Evolutionary conservation across 192 early-diverging fungal genomes (phyloP).

Genomic region (Powellomyces hirtus): DNA sequence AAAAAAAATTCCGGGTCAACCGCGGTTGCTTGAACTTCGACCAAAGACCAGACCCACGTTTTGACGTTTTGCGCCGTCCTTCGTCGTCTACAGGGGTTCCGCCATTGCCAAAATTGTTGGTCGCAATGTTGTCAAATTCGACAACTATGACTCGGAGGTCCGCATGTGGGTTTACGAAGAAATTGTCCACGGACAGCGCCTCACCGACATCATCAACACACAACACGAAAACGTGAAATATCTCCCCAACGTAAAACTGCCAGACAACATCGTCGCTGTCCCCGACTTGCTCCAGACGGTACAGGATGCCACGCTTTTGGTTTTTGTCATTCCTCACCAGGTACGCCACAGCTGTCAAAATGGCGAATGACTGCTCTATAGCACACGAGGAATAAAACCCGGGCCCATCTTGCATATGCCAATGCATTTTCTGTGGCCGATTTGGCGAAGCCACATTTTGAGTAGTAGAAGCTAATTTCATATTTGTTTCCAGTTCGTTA

Average conservation of each 20-base stretch:
- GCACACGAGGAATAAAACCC: no score
- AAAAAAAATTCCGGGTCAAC: neutral
- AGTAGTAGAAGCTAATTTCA: neutral
- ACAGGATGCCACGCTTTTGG: constrained; percentile 80
- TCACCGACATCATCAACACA: constrained; percentile 94
- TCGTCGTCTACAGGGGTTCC: constrained; percentile 70
- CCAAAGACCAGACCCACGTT: neutral
- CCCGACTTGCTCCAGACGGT: constrained; percentile 78
- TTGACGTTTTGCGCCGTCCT: no score
- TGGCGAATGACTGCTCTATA: no score
- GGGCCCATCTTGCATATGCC: no score
- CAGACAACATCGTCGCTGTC: constrained; percentile 80
- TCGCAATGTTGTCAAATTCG: constrained; percentile 66
- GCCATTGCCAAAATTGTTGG: constrained; percentile 92
- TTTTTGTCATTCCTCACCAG: constrained; percentile 92
- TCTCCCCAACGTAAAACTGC: constrained; percentile 81
- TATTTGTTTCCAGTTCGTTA: constrained; percentile 62
- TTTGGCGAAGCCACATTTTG: neutral
- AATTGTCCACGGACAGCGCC: constrained; percentile 73
- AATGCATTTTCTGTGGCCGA: neutral
- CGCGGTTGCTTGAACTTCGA: neutral
- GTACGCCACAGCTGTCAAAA: constrained; percentile 47
- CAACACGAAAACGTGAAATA: constrained; percentile 81
- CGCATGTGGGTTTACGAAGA: constrained; percentile 98
- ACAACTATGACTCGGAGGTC: constrained; percentile 75